These are phyloP conservation scores for Blastobotrys arbuscula DNA, from an alignment of 1,139 yeast genomes.

Conservation along the genomic window DNA sequence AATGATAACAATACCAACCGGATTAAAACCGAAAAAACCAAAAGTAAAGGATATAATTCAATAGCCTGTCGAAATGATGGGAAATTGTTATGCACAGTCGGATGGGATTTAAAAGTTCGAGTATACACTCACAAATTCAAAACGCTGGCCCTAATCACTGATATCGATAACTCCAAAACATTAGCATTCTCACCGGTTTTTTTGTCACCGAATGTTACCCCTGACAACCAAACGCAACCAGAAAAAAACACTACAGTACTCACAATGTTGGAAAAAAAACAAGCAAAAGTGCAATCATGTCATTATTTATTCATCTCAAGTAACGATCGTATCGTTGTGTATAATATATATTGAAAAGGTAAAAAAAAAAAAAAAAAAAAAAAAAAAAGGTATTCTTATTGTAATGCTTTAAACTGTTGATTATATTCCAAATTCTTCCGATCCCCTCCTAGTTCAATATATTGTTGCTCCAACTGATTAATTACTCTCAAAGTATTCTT, in stretches of 20 bases:
- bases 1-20: neutral
- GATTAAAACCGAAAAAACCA: constrained; percentile 15
- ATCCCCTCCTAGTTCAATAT: constrained; percentile 13
- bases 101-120: constrained; percentile 39
- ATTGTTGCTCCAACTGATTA: constrained; percentile 15
- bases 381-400: neutral
- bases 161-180: neutral
- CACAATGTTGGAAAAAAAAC: neutral
- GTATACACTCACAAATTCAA: constrained; percentile 28
- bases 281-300: constrained; percentile 1
- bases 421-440: neutral
- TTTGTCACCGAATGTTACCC: too few relatives aligned
- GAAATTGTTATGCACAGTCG: constrained; percentile 32
- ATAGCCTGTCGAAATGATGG: constrained; percentile 30
- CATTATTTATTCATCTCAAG: constrained; percentile 37
- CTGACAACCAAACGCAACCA: too few relatives aligned
- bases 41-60: constrained; percentile 31
- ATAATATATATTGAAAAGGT: constrained; percentile 24
- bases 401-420: constrained; percentile 3
- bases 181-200: constrained; percentile 23
- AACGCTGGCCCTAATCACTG: neutral
- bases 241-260: too few relatives aligned
- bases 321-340: constrained; percentile 35
- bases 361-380: neutral
- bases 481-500: constrained; percentile 14